phyloP scores from a whole-genome alignment of 306 rosid species.

The Cicer chorassanicum region DNA sequence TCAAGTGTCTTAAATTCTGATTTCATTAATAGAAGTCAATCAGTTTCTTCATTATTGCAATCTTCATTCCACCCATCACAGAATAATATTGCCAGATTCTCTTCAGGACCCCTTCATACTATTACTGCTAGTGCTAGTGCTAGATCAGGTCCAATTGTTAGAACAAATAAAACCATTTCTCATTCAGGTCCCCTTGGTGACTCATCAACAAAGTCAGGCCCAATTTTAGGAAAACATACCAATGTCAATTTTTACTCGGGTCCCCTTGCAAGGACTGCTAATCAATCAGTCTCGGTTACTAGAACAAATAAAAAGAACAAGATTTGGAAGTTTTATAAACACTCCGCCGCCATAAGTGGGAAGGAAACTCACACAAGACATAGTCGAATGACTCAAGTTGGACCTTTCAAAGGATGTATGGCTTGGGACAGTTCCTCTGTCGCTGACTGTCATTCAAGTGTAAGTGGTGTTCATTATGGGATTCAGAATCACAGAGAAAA shows the following conservation, averaged over 20 bases:
- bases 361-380: conserved; percentile 64
- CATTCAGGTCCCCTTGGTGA: conserved; percentile 83
- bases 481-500: conserved; percentile 50
- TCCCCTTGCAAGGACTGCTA: conserved; percentile 62
- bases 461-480: conserved; percentile 57
- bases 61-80: conserved; percentile 62
- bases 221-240: conserved; percentile 56
- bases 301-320: conserved; percentile 63
- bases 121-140: conserved; percentile 51
- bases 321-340: conserved; percentile 64
- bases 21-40: conserved; percentile 69
- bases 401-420: conserved; percentile 87
- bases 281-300: conserved; percentile 63
- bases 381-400: conserved; percentile 82
- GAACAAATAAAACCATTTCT: conserved; percentile 50
- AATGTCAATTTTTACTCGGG: conserved; percentile 74
- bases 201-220: conserved; percentile 67
- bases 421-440: conserved; percentile 62
- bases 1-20: conserved; percentile 61
- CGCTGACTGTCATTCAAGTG: conserved; percentile 57
- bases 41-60: conserved; percentile 77
- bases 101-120: conserved; percentile 84
- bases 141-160: conserved; percentile 61
- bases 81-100: conserved; percentile 64
- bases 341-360: conserved; percentile 44